Evolutionary conservation across 2,329 filamentous ascomycete species (phyloP).

Genomic region (Alternaria ethzedia): DNA sequence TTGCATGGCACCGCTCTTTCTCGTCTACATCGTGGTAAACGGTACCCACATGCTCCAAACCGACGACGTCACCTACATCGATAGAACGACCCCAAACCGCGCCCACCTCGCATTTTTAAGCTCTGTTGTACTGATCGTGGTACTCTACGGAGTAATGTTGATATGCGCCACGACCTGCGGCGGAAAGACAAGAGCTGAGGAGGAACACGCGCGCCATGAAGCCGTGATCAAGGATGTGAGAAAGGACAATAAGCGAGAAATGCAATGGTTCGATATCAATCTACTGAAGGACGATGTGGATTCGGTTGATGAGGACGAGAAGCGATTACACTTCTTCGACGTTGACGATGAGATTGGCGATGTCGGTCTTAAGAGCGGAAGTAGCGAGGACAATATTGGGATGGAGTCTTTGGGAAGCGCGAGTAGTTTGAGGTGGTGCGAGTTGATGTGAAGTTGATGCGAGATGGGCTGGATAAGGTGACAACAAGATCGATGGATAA

Average conservation of each 20-base stretch:
- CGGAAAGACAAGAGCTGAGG: not conserved
- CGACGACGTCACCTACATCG: too few relatives aligned
- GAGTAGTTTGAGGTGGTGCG: not conserved
- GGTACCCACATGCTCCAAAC: not conserved
- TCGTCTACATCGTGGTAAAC: not conserved
- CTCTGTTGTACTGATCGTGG: too few relatives aligned
- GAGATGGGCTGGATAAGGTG: too few relatives aligned
- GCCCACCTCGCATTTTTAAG: too few relatives aligned
- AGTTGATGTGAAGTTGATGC: not conserved
- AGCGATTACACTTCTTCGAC: not conserved
- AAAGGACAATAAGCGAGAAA: rapidly evolving
- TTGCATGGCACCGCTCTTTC: not conserved
- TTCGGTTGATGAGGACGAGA: rapidly evolving
- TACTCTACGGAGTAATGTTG: too few relatives aligned
- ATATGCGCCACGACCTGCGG: too few relatives aligned
- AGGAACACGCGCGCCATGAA: not conserved
- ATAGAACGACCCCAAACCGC: too few relatives aligned
- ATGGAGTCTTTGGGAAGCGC: not conserved
- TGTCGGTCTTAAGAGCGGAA: not conserved
- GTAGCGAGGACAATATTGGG: not conserved
- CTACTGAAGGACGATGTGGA: not conserved
- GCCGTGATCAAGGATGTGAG: rapidly evolving
- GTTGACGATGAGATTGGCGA: not conserved
- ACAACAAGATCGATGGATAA: too few relatives aligned
- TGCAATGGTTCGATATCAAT: not conserved